These are phyloP conservation scores for Tetradesmus obliquus DNA, from an alignment of 139 green algal species.

Conservation along the genomic window DNA sequence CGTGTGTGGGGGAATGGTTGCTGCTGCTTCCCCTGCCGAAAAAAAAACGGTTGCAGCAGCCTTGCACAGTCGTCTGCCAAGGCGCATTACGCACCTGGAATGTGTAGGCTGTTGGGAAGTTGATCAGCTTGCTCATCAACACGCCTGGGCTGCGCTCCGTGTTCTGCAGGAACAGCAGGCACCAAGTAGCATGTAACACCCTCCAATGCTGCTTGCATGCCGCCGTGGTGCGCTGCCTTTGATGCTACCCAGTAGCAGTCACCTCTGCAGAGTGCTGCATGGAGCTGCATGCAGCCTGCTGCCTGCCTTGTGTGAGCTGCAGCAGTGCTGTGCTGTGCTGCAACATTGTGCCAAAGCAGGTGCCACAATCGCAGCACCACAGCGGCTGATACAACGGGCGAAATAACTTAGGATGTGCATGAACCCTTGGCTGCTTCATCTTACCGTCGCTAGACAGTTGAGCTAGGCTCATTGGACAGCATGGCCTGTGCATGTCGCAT, in stretches of 20 bases:
- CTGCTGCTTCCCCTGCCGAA: neutral
- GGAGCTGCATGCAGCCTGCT: neutral
- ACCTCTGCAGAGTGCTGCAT: neutral
- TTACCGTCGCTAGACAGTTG: no score
- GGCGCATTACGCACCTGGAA: slow-evolving; percentile 57
- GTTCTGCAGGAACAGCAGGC: slow-evolving; percentile 52
- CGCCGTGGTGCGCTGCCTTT: neutral
- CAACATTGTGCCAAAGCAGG: no score
- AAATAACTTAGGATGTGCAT: no score
- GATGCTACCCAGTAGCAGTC: no score
- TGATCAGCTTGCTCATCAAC: slow-evolving; percentile 63
- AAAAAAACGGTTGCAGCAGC: neutral
- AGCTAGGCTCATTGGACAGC: no score
- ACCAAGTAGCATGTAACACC: neutral
- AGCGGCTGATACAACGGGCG: no score
- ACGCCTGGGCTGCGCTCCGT: slow-evolving; percentile 60
- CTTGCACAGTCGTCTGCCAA: neutral
- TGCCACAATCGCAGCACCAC: no score
- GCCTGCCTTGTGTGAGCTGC: no score
- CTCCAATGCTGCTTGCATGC: neutral
- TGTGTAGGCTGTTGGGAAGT: slow-evolving; percentile 65
- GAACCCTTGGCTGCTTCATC: no score
- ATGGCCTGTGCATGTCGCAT: no score
- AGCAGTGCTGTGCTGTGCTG: no score
- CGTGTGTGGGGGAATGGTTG: neutral